These are phyloP conservation scores for Exsudoporus frostii DNA, from an alignment of 768 basidiomycete species.

Conservation along the genomic window DNA sequence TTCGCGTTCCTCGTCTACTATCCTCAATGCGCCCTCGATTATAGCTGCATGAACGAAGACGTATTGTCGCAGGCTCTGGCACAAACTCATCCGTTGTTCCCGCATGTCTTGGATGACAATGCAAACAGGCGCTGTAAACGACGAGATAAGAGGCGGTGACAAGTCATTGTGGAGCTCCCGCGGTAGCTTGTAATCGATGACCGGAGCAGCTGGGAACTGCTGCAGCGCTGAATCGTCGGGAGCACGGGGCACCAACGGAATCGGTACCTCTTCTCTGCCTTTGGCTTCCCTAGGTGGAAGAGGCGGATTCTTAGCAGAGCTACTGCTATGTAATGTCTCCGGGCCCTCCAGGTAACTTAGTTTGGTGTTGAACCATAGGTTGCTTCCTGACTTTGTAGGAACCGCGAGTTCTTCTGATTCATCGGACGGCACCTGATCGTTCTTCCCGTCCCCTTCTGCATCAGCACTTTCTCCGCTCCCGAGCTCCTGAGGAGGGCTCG, in stretches of 20 bases:
- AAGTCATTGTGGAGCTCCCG: constrained; percentile 50
- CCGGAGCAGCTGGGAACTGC: background rate
- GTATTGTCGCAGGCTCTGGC: constrained; percentile 92
- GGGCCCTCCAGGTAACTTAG: background rate
- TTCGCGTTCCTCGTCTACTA: constrained; percentile 69
- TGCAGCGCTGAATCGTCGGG: background rate
- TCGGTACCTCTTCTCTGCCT: background rate
- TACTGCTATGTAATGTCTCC: background rate
- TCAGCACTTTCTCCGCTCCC: constrained; percentile 14
- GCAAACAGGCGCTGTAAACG: constrained; percentile 73
- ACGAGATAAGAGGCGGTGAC: constrained; percentile 59
- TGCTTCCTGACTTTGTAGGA: background rate
- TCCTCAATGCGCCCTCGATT: constrained; percentile 73
- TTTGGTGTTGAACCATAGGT: constrained; percentile 2
- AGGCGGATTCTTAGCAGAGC: background rate
- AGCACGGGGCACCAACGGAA: background rate
- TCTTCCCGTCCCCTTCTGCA: constrained; percentile 10
- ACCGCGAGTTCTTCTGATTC: constrained; percentile 2
- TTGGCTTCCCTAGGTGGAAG: background rate
- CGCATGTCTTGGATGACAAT: constrained; percentile 90
- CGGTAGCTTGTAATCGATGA: constrained; percentile 61
- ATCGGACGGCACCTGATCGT: background rate
- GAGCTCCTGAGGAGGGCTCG: constrained; percentile 12
- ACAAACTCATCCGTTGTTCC: constrained; percentile 94
- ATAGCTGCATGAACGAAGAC: constrained; percentile 89